phyloP scores from a whole-genome alignment of 306 rosid species.

The Echinosophora koreensis region DNA sequence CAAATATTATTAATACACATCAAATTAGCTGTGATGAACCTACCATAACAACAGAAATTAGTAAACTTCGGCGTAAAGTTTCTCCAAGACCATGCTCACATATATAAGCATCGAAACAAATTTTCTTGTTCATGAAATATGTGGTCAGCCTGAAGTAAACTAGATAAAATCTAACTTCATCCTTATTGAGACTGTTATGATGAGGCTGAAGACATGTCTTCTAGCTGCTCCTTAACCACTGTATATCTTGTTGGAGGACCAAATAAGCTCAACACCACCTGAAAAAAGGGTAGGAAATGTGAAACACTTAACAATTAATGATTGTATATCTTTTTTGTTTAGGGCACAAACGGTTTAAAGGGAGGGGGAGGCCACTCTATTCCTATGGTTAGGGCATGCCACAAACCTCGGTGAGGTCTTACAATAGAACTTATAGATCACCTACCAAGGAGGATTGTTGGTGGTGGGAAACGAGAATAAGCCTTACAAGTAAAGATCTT shows the following conservation, averaged over 20 bases:
- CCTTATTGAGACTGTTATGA: slow-evolving; percentile 27
- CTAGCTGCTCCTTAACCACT: slow-evolving; percentile 48
- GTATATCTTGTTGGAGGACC: slow-evolving; percentile 75
- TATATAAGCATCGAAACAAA: slow-evolving; percentile 15
- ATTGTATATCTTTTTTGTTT: slow-evolving; percentile 4
- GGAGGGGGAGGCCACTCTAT: slow-evolving; percentile 3
- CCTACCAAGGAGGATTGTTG: slow-evolving; percentile 15
- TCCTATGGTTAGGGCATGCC: slow-evolving; percentile 24
- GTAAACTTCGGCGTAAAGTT: slow-evolving; percentile 11
- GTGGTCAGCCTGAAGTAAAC: slow-evolving; percentile 29
- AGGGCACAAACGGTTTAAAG: slow-evolving; percentile 8
- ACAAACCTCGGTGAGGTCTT: slow-evolving; percentile 29
- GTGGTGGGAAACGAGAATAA: background rate
- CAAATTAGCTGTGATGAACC: slow-evolving; percentile 1
- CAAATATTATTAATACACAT: background rate
- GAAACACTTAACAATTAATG: slow-evolving; percentile 27
- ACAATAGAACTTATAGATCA: background rate
- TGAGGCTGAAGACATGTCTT: slow-evolving; percentile 50
- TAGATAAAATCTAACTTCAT: slow-evolving; percentile 40
- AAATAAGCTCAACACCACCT: slow-evolving; percentile 86
- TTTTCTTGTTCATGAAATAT: slow-evolving; percentile 21
- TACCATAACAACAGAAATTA: slow-evolving; percentile 30
- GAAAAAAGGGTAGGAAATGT: slow-evolving; percentile 42
- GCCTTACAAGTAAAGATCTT: background rate
- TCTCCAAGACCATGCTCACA: slow-evolving; percentile 9